Conservation (phyloP, 2,329 filamentous ascomycete species). For the Aotearoamyces nothofagi region DNA sequence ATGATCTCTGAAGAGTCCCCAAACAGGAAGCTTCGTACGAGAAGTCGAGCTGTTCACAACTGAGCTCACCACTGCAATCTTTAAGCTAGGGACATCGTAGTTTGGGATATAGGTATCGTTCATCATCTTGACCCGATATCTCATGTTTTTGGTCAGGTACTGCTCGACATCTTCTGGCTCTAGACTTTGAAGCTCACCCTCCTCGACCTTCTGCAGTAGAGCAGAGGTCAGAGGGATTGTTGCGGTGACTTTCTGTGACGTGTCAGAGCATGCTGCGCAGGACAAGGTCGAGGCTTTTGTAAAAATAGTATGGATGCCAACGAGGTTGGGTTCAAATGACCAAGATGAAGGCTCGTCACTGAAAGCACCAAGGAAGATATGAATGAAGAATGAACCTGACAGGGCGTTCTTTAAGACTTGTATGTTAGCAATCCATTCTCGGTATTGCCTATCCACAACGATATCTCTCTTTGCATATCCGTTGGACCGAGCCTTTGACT, state of each 20-base stretch:
- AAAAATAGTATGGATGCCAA: conserved; percentile 21
- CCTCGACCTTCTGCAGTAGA: conserved; percentile 19
- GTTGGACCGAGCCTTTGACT: not conserved
- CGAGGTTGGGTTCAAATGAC: conserved; percentile 15
- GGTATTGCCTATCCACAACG: conserved; percentile 22
- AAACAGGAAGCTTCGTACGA: too few species aligned
- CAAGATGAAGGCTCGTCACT: conserved; percentile 10
- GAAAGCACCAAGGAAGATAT: conserved; percentile 47
- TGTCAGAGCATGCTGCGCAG: conserved; percentile 3
- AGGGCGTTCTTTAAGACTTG: conserved; percentile 43
- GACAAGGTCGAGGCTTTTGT: conserved; percentile 10
- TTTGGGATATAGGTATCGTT: conserved; percentile 6
- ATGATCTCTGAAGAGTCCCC: too few species aligned
- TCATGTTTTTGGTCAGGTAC: conserved; percentile 13
- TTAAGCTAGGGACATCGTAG: conserved; percentile 11
- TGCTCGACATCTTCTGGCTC: conserved; percentile 10
- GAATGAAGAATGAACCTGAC: conserved; percentile 45
- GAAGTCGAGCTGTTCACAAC: too few species aligned
- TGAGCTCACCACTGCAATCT: conserved; percentile 11
- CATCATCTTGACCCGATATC: conserved; percentile 12
- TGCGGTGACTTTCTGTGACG: conserved; percentile 20
- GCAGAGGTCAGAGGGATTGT: conserved; percentile 28
- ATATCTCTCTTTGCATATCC: not conserved
- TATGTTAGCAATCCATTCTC: conserved; percentile 57
- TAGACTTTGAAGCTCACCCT: conserved; percentile 18